Percentiles rank a stretch among this genome's conserved stretches.
Conservation (phyloP, 495 filamentous ascomycete genomes). For the Cudoniella acicularis region DNA sequence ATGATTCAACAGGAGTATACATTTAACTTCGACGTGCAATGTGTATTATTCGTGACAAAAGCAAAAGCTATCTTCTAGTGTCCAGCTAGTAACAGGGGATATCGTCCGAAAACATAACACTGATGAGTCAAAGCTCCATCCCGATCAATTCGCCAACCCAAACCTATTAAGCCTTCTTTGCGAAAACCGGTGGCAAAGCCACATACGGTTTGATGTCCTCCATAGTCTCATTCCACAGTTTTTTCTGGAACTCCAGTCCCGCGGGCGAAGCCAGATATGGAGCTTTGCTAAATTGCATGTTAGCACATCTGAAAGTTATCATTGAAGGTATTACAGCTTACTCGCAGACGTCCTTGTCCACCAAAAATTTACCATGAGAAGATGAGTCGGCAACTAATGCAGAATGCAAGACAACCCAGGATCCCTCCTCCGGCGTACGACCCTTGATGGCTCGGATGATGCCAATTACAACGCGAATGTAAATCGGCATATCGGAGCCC, state of each 20-base stretch:
- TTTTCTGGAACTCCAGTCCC: conserved; percentile 2
- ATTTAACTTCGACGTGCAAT: too few relatives aligned
- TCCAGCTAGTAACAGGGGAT: too few relatives aligned
- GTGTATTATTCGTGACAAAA: too few relatives aligned
- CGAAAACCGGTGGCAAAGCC: not conserved
- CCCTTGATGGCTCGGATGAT: not conserved
- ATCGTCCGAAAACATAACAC: too few relatives aligned
- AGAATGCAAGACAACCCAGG: conserved; percentile 1
- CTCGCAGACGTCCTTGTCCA: conserved; percentile 1
- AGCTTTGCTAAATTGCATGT: not conserved
- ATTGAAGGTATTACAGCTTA: not conserved
- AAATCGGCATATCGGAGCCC: not conserved
- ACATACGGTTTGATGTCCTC: not conserved
- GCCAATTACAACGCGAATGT: not conserved
- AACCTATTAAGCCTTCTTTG: not conserved
- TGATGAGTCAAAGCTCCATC: too few relatives aligned
- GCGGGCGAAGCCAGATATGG: not conserved
- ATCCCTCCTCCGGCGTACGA: conserved; percentile 1
- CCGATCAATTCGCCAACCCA: too few relatives aligned
- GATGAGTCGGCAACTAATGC: not conserved
- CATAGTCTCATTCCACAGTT: conserved; percentile 3
- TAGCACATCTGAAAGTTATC: not conserved
- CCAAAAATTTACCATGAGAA: not conserved
- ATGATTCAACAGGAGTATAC: too few relatives aligned
- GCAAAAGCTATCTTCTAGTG: too few relatives aligned